Evolutionary conservation across 441 rosid genomes (phyloP).

Genomic region (Eugenia klotzschiana): DNA sequence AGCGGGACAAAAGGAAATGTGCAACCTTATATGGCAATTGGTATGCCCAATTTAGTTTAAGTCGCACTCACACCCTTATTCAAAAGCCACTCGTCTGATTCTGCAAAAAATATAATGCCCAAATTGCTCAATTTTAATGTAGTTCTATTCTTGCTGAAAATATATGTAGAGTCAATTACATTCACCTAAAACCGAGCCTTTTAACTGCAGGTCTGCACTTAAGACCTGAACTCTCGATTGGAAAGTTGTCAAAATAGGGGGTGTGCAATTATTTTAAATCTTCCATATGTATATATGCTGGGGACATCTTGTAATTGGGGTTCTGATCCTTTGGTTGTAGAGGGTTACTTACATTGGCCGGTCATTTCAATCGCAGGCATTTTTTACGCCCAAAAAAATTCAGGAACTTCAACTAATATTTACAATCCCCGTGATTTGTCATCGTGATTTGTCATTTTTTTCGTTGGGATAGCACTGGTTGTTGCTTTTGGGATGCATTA

Average conservation of each 20-base stretch:
- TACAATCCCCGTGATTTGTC: not conserved
- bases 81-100: not conserved
- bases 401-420: not conserved
- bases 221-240: not conserved
- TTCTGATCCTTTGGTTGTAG: not conserved
- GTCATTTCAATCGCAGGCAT: not conserved
- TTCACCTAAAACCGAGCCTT: not conserved
- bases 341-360: not conserved
- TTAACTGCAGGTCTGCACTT: not conserved
- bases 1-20: slow-evolving; percentile 82
- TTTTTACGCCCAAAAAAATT: not conserved
- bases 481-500: not conserved
- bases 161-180: not conserved
- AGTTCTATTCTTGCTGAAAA: not conserved
- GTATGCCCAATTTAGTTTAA: slow-evolving; percentile 18
- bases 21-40: slow-evolving; percentile 73
- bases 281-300: not conserved
- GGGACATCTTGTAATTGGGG: not conserved
- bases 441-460: too few relatives aligned
- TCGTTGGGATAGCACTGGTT: not conserved
- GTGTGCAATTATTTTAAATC: not conserved
- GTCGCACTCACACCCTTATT: not conserved
- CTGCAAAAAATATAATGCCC: not conserved
- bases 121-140: not conserved
- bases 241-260: not conserved